These are phyloP conservation scores for Letharia columbiana DNA, from an alignment of 495 filamentous ascomycete genomes.

Conservation along the genomic window DNA sequence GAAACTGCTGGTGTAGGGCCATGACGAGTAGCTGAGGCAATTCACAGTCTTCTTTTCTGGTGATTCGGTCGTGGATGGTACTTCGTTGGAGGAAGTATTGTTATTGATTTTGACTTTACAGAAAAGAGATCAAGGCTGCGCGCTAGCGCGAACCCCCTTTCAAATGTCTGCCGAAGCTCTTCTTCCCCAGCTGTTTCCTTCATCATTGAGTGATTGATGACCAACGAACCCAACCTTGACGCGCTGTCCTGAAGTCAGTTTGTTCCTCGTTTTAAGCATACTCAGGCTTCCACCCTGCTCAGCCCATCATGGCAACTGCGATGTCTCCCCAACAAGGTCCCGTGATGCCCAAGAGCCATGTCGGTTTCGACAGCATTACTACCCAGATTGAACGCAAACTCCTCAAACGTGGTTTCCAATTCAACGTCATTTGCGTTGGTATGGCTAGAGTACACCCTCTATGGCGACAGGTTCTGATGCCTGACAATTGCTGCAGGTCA, in stretches of 20 bases:
- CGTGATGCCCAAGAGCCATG: conserved; percentile 91
- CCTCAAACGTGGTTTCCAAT: conserved; percentile 98
- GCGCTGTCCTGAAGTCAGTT: not conserved
- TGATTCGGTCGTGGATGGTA: not conserved
- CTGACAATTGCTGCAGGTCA: conserved; percentile 55
- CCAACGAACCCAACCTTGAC: not conserved
- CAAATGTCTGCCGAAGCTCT: conserved; percentile 16
- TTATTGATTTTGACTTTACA: not conserved
- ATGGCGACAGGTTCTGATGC: not conserved
- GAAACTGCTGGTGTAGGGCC: conserved; percentile 10
- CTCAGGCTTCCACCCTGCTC: not conserved
- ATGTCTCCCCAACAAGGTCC: conserved; percentile 38
- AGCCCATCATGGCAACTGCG: conserved; percentile 43
- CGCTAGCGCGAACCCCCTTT: conserved; percentile 16
- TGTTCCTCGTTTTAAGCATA: not conserved
- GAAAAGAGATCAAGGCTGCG: not conserved
- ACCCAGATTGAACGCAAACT: conserved; percentile 98
- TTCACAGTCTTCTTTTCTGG: not conserved
- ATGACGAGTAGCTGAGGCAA: not conserved
- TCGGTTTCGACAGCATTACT: conserved; percentile 99
- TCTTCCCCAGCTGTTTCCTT: conserved; percentile 12
- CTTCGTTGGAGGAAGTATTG: not conserved
- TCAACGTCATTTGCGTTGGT: conserved; percentile 99
- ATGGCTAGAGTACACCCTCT: conserved; percentile 30
- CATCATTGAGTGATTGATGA: not conserved